Evolutionary conservation across 2,329 filamentous ascomycete genomes (phyloP).

Genomic region (Hortaea werneckii): DNA sequence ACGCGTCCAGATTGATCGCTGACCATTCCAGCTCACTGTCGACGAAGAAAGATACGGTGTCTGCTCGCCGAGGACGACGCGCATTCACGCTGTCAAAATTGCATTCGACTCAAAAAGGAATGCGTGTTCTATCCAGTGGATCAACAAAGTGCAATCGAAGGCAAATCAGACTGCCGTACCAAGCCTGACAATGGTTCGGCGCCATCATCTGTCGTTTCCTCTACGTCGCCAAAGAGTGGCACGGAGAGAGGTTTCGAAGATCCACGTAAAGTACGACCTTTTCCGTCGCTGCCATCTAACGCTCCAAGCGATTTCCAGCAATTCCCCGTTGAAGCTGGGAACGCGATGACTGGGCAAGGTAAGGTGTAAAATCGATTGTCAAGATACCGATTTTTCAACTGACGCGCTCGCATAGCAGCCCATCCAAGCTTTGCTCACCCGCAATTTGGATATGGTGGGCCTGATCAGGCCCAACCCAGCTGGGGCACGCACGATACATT

Average conservation of each 20-base stretch:
- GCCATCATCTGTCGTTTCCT: conserved; percentile 18
- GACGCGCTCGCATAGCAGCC: too few species aligned
- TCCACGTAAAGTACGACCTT: conserved; percentile 7
- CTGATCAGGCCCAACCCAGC: too few species aligned
- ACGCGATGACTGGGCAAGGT: conserved; percentile 3
- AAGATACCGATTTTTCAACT: too few species aligned
- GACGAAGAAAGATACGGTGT: conserved; percentile 87
- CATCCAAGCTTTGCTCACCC: too few species aligned
- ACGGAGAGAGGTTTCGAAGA: conserved; percentile 9
- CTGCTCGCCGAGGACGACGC: conserved; percentile 63
- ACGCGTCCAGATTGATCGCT: not conserved
- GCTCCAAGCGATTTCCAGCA: conserved; percentile 9
- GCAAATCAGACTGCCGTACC: conserved; percentile 13
- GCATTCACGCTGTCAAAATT: conserved; percentile 76
- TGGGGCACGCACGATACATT: too few species aligned
- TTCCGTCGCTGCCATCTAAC: conserved; percentile 13
- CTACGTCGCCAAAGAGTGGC: conserved; percentile 13
- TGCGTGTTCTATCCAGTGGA: conserved; percentile 90
- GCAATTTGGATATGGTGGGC: too few species aligned
- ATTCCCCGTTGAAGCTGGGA: conserved; percentile 10
- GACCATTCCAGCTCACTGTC: conserved; percentile 66
- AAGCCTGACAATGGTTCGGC: conserved; percentile 12
- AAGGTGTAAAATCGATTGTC: too few species aligned
- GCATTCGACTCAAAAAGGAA: conserved; percentile 87
- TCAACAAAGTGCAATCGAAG: conserved; percentile 20